phyloP scores from a whole-genome alignment of 176 grass and related monocot genomes.

The Juncus inflexus region DNA sequence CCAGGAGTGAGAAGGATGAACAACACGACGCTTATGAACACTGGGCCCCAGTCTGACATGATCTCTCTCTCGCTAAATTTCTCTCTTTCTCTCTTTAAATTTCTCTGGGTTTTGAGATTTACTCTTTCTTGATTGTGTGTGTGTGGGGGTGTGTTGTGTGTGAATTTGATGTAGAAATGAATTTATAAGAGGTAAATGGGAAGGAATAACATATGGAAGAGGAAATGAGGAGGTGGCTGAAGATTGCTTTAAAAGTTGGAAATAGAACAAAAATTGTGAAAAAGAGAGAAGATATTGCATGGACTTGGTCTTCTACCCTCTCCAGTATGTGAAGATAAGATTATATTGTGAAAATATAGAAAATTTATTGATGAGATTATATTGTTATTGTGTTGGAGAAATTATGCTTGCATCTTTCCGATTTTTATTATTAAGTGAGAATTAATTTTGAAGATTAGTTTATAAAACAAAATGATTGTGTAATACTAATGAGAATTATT shows the following conservation, averaged over 20 bases:
- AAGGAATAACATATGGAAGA: slow-evolving; percentile 29
- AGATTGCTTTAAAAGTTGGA: slow-evolving; percentile 11
- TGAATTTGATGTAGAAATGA: background rate
- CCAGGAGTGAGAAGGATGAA: slow-evolving; percentile 92
- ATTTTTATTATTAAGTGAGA: too few relatives aligned
- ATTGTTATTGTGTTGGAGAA: too few relatives aligned
- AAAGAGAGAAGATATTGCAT: background rate
- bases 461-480: too few relatives aligned
- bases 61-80: background rate
- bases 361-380: too few relatives aligned
- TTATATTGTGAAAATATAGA: too few relatives aligned
- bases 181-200: slow-evolving; percentile 18
- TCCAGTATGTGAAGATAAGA: too few relatives aligned
- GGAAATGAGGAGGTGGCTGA: slow-evolving; percentile 21
- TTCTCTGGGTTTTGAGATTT: background rate
- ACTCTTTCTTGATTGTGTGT: slow-evolving; percentile 1
- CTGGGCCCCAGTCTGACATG: slow-evolving; percentile 76
- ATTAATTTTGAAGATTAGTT: too few relatives aligned
- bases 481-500: too few relatives aligned
- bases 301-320: background rate
- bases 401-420: too few relatives aligned
- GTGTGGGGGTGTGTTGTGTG: background rate
- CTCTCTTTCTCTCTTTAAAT: background rate
- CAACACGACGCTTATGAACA: slow-evolving; percentile 70
- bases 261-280: background rate